Conservation (phyloP, 305 asterid genomes). For the Solanum aculeatissimum region DNA sequence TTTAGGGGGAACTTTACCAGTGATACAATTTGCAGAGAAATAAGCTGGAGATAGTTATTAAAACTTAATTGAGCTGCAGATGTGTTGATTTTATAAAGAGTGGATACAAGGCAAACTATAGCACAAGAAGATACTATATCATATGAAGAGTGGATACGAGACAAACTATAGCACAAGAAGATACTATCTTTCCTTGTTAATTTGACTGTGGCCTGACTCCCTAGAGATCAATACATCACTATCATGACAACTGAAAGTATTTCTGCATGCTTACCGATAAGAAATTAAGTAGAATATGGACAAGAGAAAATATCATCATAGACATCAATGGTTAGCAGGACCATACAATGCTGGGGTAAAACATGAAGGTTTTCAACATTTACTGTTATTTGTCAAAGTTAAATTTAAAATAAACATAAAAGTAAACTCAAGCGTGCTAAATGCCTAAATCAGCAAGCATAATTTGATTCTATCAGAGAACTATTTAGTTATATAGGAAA, state of each 20-base stretch:
- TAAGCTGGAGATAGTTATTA: neutral
- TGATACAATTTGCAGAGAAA: neutral
- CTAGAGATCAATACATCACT: neutral
- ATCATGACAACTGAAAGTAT: neutral
- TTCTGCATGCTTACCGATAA: neutral
- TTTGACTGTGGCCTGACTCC: neutral
- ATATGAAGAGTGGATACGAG: neutral
- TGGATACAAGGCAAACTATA: neutral
- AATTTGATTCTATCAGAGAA: neutral
- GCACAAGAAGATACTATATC: neutral
- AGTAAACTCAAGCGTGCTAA: neutral
- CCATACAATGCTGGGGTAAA: neutral
- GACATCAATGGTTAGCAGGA: neutral
- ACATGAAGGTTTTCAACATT: neutral
- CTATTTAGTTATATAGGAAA: neutral
- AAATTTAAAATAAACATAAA: neutral
- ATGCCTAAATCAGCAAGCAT: neutral
- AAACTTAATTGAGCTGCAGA: neutral
- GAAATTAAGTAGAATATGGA: neutral
- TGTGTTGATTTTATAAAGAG: neutral
- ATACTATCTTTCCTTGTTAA: neutral
- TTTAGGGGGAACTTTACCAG: neutral
- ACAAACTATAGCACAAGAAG: neutral
- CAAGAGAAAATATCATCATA: neutral
- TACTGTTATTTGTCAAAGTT: neutral